Evolutionary conservation across 2,329 filamentous ascomycete genomes (phyloP).

Genomic region (Colletotrichum acutatum): DNA sequence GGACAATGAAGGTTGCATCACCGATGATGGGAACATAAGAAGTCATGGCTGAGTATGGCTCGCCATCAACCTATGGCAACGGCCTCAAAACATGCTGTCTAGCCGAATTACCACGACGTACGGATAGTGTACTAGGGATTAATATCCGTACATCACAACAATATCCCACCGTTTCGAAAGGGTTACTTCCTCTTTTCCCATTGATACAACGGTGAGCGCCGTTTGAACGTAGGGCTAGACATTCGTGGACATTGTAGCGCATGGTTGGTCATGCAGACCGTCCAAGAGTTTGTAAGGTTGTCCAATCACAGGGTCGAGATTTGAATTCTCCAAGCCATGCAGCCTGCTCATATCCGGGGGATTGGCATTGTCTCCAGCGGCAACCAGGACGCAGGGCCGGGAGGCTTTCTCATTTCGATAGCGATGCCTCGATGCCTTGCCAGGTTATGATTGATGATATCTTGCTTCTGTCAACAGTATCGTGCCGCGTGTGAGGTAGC

Average conservation of each 20-base stretch:
- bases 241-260: slow-evolving; percentile 3
- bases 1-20: not conserved
- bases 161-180: not conserved
- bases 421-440: slow-evolving; percentile 28
- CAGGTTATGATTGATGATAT: not conserved
- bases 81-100: too few species aligned
- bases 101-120: too few species aligned
- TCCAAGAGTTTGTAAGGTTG: not conserved
- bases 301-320: slow-evolving; percentile 18
- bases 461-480: not conserved
- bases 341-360: slow-evolving; percentile 12
- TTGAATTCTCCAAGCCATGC: slow-evolving; percentile 4
- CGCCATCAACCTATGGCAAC: not conserved
- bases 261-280: slow-evolving; percentile 17
- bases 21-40: not conserved
- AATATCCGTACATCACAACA: not conserved
- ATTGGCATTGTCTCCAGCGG: slow-evolving; percentile 15
- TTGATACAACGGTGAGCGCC: slow-evolving; percentile 1
- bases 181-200: not conserved
- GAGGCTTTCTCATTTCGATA: slow-evolving; percentile 18
- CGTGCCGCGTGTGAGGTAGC: not conserved
- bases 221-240: not conserved
- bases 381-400: slow-evolving; percentile 9
- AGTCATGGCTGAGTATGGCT: not conserved
- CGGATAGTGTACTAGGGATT: not conserved